Conservation (phyloP, 305 asterid species). For the Lippia alba region DNA sequence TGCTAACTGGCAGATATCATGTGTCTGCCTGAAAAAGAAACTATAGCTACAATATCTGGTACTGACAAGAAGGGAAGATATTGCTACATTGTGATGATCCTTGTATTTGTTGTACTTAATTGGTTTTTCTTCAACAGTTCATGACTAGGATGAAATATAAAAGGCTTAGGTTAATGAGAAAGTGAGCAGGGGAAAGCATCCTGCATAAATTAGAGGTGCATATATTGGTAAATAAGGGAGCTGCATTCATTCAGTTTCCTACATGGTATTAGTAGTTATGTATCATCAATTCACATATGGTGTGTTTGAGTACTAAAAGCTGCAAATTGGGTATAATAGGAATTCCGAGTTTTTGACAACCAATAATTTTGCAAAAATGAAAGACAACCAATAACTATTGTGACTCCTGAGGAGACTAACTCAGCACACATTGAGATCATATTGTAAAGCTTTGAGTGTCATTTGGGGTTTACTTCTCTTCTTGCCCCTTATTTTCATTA, state of each 20-base stretch:
- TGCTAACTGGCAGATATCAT: neutral
- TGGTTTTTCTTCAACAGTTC: neutral
- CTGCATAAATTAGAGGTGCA: neutral
- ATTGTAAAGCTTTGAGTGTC: neutral
- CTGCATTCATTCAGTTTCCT: neutral
- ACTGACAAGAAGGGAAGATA: neutral
- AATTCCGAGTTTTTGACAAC: neutral
- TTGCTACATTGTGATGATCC: neutral
- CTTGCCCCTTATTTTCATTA: neutral
- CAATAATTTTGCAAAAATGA: too few relatives aligned
- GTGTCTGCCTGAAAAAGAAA: neutral
- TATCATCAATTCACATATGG: neutral
- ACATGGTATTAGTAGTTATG: neutral
- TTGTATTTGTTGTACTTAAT: neutral
- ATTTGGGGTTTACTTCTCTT: neutral
- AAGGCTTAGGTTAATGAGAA: neutral
- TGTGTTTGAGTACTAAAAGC: neutral
- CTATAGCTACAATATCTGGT: neutral
- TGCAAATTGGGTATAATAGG: neutral
- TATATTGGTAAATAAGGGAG: neutral
- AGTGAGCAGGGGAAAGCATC: neutral
- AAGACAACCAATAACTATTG: neutral
- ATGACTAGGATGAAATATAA: neutral
- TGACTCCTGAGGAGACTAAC: neutral
- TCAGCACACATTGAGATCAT: slow-evolving; percentile 4